Evolutionary conservation across 345 rosid species (phyloP).

Genomic region (Passiflora organensis): DNA sequence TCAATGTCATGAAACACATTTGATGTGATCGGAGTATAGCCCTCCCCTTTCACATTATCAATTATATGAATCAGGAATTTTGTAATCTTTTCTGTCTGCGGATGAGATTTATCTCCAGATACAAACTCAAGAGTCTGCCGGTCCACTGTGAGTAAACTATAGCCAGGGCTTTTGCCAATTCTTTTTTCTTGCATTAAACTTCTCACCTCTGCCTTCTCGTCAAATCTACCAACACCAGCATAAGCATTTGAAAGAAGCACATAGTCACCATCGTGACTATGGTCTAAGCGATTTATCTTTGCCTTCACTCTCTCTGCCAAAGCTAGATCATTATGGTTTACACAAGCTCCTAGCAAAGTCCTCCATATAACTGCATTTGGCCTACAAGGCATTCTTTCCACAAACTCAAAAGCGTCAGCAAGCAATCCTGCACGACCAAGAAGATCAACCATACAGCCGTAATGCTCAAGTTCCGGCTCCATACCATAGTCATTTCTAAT

Average conservation of each 20-base stretch:
- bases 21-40: constrained; percentile 28
- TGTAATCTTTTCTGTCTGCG: constrained; percentile 23
- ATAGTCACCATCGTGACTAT: constrained; percentile 48
- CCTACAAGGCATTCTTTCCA: constrained; percentile 31
- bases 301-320: constrained; percentile 38
- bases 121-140: constrained; percentile 36
- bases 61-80: constrained; percentile 23
- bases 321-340: constrained; percentile 29
- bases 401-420: constrained; percentile 38
- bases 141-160: constrained; percentile 31
- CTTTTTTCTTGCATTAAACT: constrained; percentile 37
- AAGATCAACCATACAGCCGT: constrained; percentile 55
- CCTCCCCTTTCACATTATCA: constrained; percentile 25
- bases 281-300: constrained; percentile 36
- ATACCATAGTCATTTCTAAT: constrained; percentile 29
- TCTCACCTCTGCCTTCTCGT: constrained; percentile 34
- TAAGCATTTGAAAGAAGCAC: constrained; percentile 57
- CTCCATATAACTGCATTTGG: constrained; percentile 50
- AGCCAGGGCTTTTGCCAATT: constrained; percentile 37
- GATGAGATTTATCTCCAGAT: constrained; percentile 44
- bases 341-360: constrained; percentile 52
- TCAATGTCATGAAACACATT: constrained; percentile 44
- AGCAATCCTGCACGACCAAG: constrained; percentile 44
- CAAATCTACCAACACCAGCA: constrained; percentile 34
- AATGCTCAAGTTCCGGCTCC: constrained; percentile 42